These are phyloP conservation scores for Quercus engelmannii DNA, from an alignment of 306 rosid species.

Conservation along the genomic window DNA sequence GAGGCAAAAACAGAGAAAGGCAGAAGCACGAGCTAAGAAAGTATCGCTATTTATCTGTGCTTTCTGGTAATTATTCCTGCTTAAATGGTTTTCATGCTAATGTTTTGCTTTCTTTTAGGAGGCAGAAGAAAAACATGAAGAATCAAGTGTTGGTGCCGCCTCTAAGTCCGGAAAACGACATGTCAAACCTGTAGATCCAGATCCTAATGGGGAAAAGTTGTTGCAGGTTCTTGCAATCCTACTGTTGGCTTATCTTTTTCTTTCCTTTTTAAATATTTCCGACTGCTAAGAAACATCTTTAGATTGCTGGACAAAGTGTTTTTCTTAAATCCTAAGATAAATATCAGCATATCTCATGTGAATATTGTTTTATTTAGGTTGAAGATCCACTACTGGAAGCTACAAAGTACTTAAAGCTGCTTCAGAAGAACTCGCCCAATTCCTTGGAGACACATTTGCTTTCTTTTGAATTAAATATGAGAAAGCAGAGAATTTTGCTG, in stretches of 20 bases:
- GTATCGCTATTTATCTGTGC: slow-evolving; percentile 38
- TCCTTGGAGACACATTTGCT: slow-evolving; percentile 84
- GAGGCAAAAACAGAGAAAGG: slow-evolving; percentile 95
- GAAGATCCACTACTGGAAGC: slow-evolving; percentile 88
- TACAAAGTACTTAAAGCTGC: slow-evolving; percentile 87
- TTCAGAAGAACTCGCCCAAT: slow-evolving; percentile 84
- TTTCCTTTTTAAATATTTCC: not conserved
- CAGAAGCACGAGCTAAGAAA: slow-evolving; percentile 94
- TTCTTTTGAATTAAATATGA: slow-evolving; percentile 84
- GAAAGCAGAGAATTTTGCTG: slow-evolving; percentile 81
- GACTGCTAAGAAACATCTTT: not conserved
- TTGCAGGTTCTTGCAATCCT: slow-evolving; percentile 59
- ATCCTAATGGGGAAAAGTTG: slow-evolving; percentile 89
- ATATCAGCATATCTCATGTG: slow-evolving; percentile 9
- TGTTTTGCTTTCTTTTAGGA: slow-evolving; percentile 51
- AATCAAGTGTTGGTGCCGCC: slow-evolving; percentile 46
- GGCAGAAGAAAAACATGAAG: slow-evolving; percentile 91
- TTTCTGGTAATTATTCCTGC: slow-evolving; percentile 16
- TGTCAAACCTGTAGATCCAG: slow-evolving; percentile 87
- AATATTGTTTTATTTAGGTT: slow-evolving; percentile 40
- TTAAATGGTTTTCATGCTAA: slow-evolving; percentile 14
- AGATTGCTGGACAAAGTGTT: not conserved
- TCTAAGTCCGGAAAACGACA: slow-evolving; percentile 87
- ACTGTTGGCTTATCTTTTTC: slow-evolving; percentile 3
- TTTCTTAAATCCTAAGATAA: slow-evolving; percentile 4